Conservation (phyloP, 2,329 filamentous ascomycete species). For the Aspergillus sp. region DNA sequence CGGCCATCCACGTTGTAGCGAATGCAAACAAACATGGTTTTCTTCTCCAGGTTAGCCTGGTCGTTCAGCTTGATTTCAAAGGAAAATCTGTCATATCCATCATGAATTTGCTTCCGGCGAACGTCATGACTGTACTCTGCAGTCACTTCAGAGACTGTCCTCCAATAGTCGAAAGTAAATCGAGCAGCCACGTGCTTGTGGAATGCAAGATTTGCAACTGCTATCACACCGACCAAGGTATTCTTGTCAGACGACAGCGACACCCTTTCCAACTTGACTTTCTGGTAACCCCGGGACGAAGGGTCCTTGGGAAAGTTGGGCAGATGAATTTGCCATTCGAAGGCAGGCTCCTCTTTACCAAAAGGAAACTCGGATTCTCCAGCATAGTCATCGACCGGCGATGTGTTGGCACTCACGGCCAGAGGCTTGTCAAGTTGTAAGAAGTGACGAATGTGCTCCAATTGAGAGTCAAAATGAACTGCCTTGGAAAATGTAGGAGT, state of each 20-base stretch:
- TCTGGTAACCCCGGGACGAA: slow-evolving; percentile 53
- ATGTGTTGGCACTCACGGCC: slow-evolving; percentile 92
- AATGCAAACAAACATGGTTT: slow-evolving; percentile 88
- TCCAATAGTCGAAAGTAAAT: slow-evolving; percentile 98
- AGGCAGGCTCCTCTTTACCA: slow-evolving; percentile 49
- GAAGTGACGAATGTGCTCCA: slow-evolving; percentile 95
- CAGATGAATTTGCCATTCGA: slow-evolving; percentile 83
- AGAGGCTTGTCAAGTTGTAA: slow-evolving; percentile 87
- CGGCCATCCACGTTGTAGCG: slow-evolving; percentile 78
- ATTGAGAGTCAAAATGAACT: slow-evolving; percentile 96
- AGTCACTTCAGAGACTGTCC: slow-evolving; percentile 88
- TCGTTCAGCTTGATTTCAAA: slow-evolving; percentile 94
- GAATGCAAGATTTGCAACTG: slow-evolving; percentile 84
- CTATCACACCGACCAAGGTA: slow-evolving; percentile 74
- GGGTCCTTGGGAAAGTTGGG: slow-evolving; percentile 74
- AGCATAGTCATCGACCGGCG: slow-evolving; percentile 82
- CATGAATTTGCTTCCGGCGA: slow-evolving; percentile 56
- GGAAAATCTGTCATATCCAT: slow-evolving; percentile 80
- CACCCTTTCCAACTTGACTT: slow-evolving; percentile 78
- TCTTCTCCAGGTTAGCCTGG: slow-evolving; percentile 82
- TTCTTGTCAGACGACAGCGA: slow-evolving; percentile 87
- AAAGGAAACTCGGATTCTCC: slow-evolving; percentile 90
- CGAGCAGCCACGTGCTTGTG: slow-evolving; percentile 84
- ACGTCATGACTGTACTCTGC: slow-evolving; percentile 85
- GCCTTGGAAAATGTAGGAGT: slow-evolving; percentile 94